Base-by-base conservation (phyloP, 2,329 filamentous ascomycete genomes). In the Chlorencoelia australis region DNA sequence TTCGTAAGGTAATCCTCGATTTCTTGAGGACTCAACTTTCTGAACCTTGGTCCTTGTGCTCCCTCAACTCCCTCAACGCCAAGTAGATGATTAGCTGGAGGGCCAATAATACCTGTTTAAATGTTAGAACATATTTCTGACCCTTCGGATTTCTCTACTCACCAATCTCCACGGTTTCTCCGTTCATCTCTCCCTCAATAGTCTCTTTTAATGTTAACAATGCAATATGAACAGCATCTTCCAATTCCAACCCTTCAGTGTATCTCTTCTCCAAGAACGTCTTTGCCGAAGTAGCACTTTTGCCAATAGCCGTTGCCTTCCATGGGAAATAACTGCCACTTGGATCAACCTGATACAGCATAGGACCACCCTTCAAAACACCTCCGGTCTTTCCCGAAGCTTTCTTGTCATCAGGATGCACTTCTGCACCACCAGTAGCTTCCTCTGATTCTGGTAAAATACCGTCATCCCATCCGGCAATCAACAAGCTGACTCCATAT, bases 1-100 rank as follows among this genome's bases (percentile, higher is more conserved):
- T 94, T 96, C 62, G 91, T 96, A 63, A 98, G 69, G 68, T 98
- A 98, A 64, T 98, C 91, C 70, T 98, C 91, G 58, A 98, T 96
- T 68, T 98, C 91, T 66, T 94, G 86, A 56, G 94, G 87, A 55
- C 76, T 94, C 63, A 98, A 68, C 73, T 94, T 94, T 64, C 87
- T 75, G 75, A 94, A 94, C 46, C 87, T 75, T 40, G 87, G 87
- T 29, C 87, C 87, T 50, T 78, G 74, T 14, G 84, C 83, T 44
- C 83, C 84, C 55, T 89, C 82, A 8, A 93, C 84, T 43, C 87
- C 87, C 61, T 94, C 87, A 44, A 87, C 83, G 33, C 91, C 91
- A 42, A 98, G 74, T 30, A 98, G 71, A 59, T 95, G 83, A 59
- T 98, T 78, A 51, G 91, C 91, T 39, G 91, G 91, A 29, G 88